A percentile compares a stretch with the other conserved stretches of the same genome.
phyloP scores from a whole-genome alignment of 2,329 filamentous ascomycete species.

The Hypocreales sp. region DNA sequence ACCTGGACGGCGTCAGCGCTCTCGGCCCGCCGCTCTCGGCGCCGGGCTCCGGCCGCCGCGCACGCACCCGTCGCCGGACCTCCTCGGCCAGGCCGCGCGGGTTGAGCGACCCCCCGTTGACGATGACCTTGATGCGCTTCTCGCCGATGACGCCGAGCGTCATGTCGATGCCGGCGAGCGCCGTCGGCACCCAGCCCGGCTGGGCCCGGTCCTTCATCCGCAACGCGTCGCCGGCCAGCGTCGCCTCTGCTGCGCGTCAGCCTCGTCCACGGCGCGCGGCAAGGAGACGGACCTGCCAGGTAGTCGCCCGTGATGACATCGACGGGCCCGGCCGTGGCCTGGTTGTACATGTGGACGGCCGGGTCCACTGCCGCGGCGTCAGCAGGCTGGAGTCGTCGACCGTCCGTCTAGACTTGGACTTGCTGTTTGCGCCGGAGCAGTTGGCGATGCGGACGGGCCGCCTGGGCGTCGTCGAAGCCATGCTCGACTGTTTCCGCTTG shows the following conservation, averaged over 20 bases:
- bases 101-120: conserved; percentile 41
- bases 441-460: conserved; percentile 10
- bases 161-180: conserved; percentile 9
- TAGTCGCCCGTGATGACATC: conserved; percentile 40
- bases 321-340: conserved; percentile 12
- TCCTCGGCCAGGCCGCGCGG: conserved; percentile 31
- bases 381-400: no score
- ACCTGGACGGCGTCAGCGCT: no score
- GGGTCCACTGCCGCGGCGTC: conserved; percentile 5
- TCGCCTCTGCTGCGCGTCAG: conserved; percentile 12
- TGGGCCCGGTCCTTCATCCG: conserved; percentile 1
- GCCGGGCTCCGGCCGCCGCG: background rate
- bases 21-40: no score
- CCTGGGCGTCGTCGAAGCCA: background rate
- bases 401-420: background rate
- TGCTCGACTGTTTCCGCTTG: no score
- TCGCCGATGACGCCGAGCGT: conserved; percentile 18
- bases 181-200: conserved; percentile 8
- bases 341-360: conserved; percentile 12
- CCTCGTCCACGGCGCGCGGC: conserved; percentile 5
- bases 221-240: conserved; percentile 9
- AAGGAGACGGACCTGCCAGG: conserved; percentile 20
- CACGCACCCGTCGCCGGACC: conserved; percentile 7
- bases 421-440: conserved; percentile 10
- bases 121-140: conserved; percentile 35